Evolutionary conservation across 1,139 yeast species (phyloP), one percentile per base, ranked within the genome.

Genomic region (Yamadazyma sp.): DNA sequence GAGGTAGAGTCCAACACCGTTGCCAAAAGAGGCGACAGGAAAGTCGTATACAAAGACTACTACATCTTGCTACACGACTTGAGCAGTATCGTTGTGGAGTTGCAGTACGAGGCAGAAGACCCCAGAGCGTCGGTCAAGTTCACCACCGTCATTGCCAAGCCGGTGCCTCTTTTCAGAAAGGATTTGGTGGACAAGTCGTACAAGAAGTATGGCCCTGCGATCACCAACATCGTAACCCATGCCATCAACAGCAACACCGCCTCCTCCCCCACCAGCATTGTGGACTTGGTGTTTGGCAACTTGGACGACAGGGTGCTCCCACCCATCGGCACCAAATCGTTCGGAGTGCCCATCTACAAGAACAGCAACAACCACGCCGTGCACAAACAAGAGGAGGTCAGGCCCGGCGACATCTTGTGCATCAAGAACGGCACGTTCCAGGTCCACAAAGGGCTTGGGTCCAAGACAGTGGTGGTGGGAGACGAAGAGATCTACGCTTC

Each of bases 361-460:
- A 65, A 59, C 44, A 45, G 50, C 39, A 64, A 62, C 49, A 64
- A 63, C 42, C 70, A 77, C 36, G 81, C 81, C 30, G 77, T 81
- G 11, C 69, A 74, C 16, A 78, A 77, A 48, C 52, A 66, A 24
- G 92, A 81, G 40, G 87, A 81, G 34, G 77, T 88, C 42, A 74
- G 77, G 37, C 82, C 94, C 0, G 98, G 98, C 42, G 98, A 92
- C 58, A 71, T 92, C 14, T 64, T 88, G 35, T 84, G 88, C 45
- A 76, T 88, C 48, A 78, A 83, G 51, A 79, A 80, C 43, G 96
- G 89, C 8, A 76, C 75, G 45, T 89, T 91, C 62, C 80, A 77
- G 43, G 77, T 82, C 7, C 87, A 83, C 51, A 83, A 82, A 55
- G 76, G 82, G 39, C 55, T 79, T 31, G 89, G 91, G 16, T 53